A percentile compares a stretch with the other conserved stretches of the same genome.
These are phyloP conservation scores for Kappamyces sp. DNA, from an alignment of 192 early-diverging fungal genomes.

Conservation along the genomic window DNA sequence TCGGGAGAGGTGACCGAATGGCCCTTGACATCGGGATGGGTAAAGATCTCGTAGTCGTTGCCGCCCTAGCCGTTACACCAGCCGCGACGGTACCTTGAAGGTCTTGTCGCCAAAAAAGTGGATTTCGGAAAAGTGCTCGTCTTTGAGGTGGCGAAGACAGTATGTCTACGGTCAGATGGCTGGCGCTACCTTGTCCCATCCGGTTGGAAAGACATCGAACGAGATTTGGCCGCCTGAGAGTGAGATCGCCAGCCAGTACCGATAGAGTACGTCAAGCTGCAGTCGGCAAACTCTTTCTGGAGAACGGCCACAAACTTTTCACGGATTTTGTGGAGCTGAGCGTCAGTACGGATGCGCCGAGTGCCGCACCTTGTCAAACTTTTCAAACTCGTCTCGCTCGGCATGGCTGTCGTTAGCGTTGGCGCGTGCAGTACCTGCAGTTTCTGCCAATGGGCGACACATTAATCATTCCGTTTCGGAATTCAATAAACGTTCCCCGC, in stretches of 20 bases:
- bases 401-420: slow-evolving; percentile 41
- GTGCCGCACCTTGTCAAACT: slow-evolving; percentile 69
- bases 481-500: slow-evolving; percentile 97
- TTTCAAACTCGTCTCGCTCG: slow-evolving; percentile 89
- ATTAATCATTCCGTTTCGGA: slow-evolving; percentile 99
- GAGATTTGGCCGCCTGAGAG: slow-evolving; percentile 87
- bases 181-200: slow-evolving; percentile 86
- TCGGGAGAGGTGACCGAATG: slow-evolving; percentile 79
- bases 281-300: slow-evolving; percentile 77
- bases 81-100: slow-evolving; percentile 44
- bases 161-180: slow-evolving; percentile 53
- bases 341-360: no score
- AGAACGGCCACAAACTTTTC: slow-evolving; percentile 78
- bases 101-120: slow-evolving; percentile 99
- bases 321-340: slow-evolving; percentile 69
- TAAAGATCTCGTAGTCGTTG: slow-evolving; percentile 97
- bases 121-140: slow-evolving; percentile 80
- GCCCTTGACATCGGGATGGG: slow-evolving; percentile 69
- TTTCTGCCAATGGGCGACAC: slow-evolving; percentile 95
- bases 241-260: slow-evolving; percentile 35
- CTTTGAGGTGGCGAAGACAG: slow-evolving; percentile 83
- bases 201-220: slow-evolving; percentile 96
- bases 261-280: slow-evolving; percentile 89
- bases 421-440: slow-evolving; percentile 79
- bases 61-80: slow-evolving; percentile 71